These are phyloP conservation scores for Scytalidium sp. DNA, from an alignment of 2,329 filamentous ascomycete species.

Conservation along the genomic window DNA sequence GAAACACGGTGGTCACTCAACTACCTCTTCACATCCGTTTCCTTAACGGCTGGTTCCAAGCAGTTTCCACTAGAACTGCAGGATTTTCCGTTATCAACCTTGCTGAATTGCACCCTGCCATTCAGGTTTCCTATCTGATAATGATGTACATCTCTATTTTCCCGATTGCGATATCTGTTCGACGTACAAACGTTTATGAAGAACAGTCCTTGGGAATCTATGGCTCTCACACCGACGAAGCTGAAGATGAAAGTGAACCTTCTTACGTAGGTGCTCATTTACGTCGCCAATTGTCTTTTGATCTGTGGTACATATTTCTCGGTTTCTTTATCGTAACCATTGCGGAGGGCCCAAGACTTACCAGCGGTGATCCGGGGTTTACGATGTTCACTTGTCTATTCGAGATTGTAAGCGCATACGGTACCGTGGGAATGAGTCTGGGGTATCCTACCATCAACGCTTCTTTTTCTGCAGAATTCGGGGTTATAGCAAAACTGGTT, in stretches of 20 bases:
- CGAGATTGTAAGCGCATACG: constrained; percentile 87
- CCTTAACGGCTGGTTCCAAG: constrained; percentile 86
- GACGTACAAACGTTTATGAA: constrained; percentile 94
- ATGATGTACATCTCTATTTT: constrained; percentile 99
- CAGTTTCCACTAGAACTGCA: constrained; percentile 83
- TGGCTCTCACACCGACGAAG: constrained; percentile 42
- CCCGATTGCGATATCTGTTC: constrained; percentile 92
- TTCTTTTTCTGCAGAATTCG: constrained; percentile 81
- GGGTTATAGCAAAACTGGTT: constrained; percentile 58
- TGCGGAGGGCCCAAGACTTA: constrained; percentile 72
- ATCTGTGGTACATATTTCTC: constrained; percentile 94
- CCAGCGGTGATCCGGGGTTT: constrained; percentile 56
- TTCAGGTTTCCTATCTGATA: constrained; percentile 90
- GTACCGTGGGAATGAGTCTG: constrained; percentile 87
- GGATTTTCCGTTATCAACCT: constrained; percentile 84
- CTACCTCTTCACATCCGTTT: constrained; percentile 74
- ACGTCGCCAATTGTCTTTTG: constrained; percentile 90
- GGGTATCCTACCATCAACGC: constrained; percentile 75
- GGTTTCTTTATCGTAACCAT: constrained; percentile 93
- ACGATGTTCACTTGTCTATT: constrained; percentile 72
- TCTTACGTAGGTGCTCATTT: constrained; percentile 91
- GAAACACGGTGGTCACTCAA: constrained; percentile 64
- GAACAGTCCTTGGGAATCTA: constrained; percentile 82
- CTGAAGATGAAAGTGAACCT: constrained; percentile 52
- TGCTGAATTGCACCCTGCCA: constrained; percentile 76